Evolutionary conservation across 2,329 filamentous ascomycete species (phyloP).

Genomic region (Scopulariopsis brevicaulis): DNA sequence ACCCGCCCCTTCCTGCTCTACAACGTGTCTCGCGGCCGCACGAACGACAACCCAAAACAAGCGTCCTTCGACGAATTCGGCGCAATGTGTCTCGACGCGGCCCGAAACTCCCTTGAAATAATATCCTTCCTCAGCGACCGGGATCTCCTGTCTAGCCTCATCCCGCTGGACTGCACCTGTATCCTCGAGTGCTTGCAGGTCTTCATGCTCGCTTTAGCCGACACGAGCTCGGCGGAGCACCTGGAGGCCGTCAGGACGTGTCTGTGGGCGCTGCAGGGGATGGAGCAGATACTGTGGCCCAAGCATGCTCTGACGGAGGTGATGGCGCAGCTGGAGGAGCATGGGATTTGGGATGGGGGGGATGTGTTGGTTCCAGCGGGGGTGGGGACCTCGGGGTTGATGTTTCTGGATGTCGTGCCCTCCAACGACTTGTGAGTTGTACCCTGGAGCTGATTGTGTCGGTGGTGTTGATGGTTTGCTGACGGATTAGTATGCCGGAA

Average conservation of each 20-base stretch:
- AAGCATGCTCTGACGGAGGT: slow-evolving; percentile 12
- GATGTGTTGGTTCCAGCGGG: not conserved
- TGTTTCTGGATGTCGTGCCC: slow-evolving; percentile 1
- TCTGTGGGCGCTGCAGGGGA: slow-evolving; percentile 12
- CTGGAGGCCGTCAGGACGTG: slow-evolving; percentile 6
- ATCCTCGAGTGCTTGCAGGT: slow-evolving; percentile 14
- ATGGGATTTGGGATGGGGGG: slow-evolving; percentile 1
- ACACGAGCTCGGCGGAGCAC: slow-evolving; percentile 3
- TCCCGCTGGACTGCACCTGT: slow-evolving; percentile 11
- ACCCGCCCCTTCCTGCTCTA: slow-evolving; percentile 13
- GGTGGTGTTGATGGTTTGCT: not conserved
- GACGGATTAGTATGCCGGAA: not conserved
- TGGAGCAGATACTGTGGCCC: slow-evolving; percentile 16
- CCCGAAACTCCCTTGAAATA: slow-evolving; percentile 9
- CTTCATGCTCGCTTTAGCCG: slow-evolving; percentile 11
- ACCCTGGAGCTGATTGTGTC: not conserved
- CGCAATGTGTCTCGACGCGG: slow-evolving; percentile 12
- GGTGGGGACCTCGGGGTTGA: not conserved
- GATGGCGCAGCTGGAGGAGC: slow-evolving; percentile 9
- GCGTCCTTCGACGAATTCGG: slow-evolving; percentile 11
- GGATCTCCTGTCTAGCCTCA: slow-evolving; percentile 11
- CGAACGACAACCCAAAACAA: slow-evolving; percentile 9
- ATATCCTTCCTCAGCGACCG: slow-evolving; percentile 10
- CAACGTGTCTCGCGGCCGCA: slow-evolving; percentile 6
- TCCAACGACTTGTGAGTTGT: not conserved